phyloP scores from a whole-genome alignment of 805 yeast species.

The Pichia cephalocereana region DNA sequence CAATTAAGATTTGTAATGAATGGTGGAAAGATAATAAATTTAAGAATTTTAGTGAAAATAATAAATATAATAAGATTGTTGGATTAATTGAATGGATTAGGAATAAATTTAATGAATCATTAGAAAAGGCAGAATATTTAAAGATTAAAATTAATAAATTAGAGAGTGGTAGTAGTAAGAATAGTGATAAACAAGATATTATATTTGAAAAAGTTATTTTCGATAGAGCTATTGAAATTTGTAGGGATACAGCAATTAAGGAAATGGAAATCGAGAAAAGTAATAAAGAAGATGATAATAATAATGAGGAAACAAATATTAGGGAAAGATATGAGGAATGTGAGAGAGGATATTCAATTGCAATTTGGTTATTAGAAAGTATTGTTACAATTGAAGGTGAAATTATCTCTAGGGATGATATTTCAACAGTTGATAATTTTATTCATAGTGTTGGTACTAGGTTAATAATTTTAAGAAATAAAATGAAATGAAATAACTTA shows the following conservation, averaged over 20 bases:
- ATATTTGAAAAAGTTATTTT: slow-evolving; percentile 81
- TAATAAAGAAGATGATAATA: slow-evolving; percentile 43
- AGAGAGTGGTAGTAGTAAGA: slow-evolving; percentile 24
- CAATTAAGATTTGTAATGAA: slow-evolving; percentile 75
- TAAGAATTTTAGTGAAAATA: slow-evolving; percentile 22
- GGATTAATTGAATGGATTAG: slow-evolving; percentile 75
- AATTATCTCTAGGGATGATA: slow-evolving; percentile 39
- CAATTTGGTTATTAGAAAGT: slow-evolving; percentile 81
- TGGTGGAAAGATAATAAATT: slow-evolving; percentile 70
- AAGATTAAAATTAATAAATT: slow-evolving; percentile 46
- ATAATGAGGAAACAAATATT: slow-evolving; percentile 33
- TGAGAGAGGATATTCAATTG: slow-evolving; percentile 81
- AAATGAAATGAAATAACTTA: slow-evolving; percentile 18
- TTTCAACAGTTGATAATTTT: slow-evolving; percentile 67
- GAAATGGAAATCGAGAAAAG: slow-evolving; percentile 38
- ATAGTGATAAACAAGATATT: slow-evolving; percentile 21
- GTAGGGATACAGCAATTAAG: slow-evolving; percentile 82
- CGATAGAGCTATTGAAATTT: slow-evolving; percentile 89
- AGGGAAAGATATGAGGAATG: slow-evolving; percentile 41
- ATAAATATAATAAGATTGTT: slow-evolving; percentile 33
- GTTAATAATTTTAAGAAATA: slow-evolving; percentile 58
- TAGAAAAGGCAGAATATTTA: slow-evolving; percentile 80
- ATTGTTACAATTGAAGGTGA: neutral
- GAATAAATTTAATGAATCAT: slow-evolving; percentile 76
- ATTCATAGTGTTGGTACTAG: slow-evolving; percentile 77